Conservation (phyloP, 768 basidiomycete species). For the Cytidiella melzeri region DNA sequence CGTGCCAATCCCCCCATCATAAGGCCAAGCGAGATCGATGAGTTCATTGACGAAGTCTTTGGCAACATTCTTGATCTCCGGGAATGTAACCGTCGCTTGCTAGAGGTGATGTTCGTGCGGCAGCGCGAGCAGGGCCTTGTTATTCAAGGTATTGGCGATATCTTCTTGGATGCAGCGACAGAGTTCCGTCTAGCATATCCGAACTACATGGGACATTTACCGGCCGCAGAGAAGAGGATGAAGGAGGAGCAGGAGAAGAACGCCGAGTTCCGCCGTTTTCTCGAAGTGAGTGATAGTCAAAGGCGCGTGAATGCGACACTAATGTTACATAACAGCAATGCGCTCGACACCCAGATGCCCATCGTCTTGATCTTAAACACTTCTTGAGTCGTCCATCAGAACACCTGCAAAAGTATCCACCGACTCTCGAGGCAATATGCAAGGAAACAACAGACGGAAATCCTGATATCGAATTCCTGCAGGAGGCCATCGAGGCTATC, state of each 20-base stretch:
- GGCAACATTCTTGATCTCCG: conserved; percentile 85
- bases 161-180: conserved; percentile 80
- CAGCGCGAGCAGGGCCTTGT: conserved; percentile 80
- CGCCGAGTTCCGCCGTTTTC: conserved; percentile 72
- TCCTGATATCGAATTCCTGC: conserved; percentile 75
- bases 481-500: conserved; percentile 81
- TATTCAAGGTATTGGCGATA: conserved; percentile 81
- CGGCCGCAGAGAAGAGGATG: conserved; percentile 78
- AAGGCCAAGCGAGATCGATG: conserved; percentile 52
- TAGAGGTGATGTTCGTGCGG: conserved; percentile 81
- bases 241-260: conserved; percentile 84
- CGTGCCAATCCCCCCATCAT: conserved; percentile 52
- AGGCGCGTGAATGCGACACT: neutral
- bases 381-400: conserved; percentile 76
- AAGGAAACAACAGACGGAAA: conserved; percentile 78
- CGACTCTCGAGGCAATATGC: conserved; percentile 78
- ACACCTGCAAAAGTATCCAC: conserved; percentile 80
- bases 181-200: conserved; percentile 88
- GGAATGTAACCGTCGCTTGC: conserved; percentile 73
- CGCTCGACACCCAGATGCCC: conserved; percentile 45
- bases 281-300: conserved; percentile 80
- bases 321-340: conserved; percentile 37
- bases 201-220: conserved; percentile 77
- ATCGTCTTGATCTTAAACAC: conserved; percentile 68
- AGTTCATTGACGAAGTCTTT: conserved; percentile 88